phyloP scores from a whole-genome alignment of 2,329 filamentous ascomycete genomes.

The Alternaria triticina region DNA sequence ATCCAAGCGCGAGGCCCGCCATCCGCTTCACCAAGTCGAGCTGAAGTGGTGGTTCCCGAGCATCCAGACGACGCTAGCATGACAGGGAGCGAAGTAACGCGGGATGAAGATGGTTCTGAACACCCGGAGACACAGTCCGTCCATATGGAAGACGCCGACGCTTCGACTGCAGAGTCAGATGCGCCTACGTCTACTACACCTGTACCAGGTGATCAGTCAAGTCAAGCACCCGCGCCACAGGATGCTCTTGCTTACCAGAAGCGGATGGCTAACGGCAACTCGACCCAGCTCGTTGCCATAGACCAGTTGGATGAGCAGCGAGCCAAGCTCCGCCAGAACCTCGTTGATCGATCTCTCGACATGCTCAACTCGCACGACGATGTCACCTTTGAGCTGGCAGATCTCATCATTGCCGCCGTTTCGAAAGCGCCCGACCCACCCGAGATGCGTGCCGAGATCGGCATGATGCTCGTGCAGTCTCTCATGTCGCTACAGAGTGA shows the following conservation, averaged over 20 bases:
- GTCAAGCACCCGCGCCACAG: slow-evolving; percentile 20
- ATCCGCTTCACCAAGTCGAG: slow-evolving; percentile 40
- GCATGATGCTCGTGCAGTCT: slow-evolving; percentile 81
- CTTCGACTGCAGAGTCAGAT: slow-evolving; percentile 16
- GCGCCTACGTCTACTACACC: slow-evolving; percentile 22
- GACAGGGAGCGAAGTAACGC: slow-evolving; percentile 33
- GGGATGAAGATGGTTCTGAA: slow-evolving; percentile 35
- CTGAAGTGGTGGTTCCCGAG: slow-evolving; percentile 44
- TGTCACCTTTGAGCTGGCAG: slow-evolving; percentile 87
- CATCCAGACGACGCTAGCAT: slow-evolving; percentile 34
- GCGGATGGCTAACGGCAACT: slow-evolving; percentile 40
- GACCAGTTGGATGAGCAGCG: slow-evolving; percentile 83
- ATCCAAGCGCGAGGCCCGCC: slow-evolving; percentile 37
- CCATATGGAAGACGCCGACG: slow-evolving; percentile 48
- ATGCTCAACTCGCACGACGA: slow-evolving; percentile 87
- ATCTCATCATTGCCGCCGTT: slow-evolving; percentile 78
- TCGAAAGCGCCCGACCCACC: slow-evolving; percentile 65
- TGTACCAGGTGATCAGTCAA: slow-evolving; percentile 23
- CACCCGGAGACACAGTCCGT: slow-evolving; percentile 44
- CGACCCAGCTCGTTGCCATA: slow-evolving; percentile 61
- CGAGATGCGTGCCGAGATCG: slow-evolving; percentile 73
- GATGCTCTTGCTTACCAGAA: slow-evolving; percentile 44
- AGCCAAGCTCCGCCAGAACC: slow-evolving; percentile 71
- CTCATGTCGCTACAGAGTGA: slow-evolving; percentile 72
- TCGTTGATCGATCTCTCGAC: slow-evolving; percentile 90